These are phyloP conservation scores for Verticillium isaacii DNA, from an alignment of 2,329 filamentous ascomycete genomes.

Conservation along the genomic window DNA sequence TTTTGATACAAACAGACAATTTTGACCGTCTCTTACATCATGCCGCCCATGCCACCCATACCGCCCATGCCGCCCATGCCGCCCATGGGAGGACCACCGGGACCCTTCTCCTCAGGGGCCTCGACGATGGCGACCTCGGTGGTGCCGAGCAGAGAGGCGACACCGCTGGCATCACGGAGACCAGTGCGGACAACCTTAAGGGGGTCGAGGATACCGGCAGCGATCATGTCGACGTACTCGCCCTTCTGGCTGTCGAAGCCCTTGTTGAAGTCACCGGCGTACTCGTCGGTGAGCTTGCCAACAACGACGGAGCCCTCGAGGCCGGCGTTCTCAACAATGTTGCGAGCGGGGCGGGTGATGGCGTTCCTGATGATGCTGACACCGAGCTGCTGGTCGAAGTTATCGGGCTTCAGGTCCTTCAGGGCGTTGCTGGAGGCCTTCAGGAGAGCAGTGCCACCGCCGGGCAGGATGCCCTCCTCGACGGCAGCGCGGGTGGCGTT, in stretches of 20 bases:
- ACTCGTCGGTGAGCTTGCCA: slow-evolving; percentile 97
- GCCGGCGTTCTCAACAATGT: slow-evolving; percentile 96
- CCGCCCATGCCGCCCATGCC: slow-evolving; percentile 66
- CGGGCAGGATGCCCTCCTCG: slow-evolving; percentile 97
- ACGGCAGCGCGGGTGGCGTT: slow-evolving; percentile 98
- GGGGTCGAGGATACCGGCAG: slow-evolving; percentile 93
- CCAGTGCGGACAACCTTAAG: slow-evolving; percentile 99
- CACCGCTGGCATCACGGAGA: slow-evolving; percentile 89
- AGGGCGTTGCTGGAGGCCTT: slow-evolving; percentile 94
- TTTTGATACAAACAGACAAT: slow-evolving; percentile 19
- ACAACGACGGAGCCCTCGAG: slow-evolving; percentile 94
- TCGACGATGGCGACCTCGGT: slow-evolving; percentile 98
- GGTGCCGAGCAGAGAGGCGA: slow-evolving; percentile 93
- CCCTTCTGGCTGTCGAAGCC: slow-evolving; percentile 95
- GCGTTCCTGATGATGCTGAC: slow-evolving; percentile 96
- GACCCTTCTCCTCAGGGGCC: slow-evolving; percentile 86
- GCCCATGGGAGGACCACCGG: slow-evolving; percentile 54
- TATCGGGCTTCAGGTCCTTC: slow-evolving; percentile 74
- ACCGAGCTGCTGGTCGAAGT: slow-evolving; percentile 99
- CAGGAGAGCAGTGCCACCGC: slow-evolving; percentile 95
- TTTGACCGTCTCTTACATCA: slow-evolving; percentile 46
- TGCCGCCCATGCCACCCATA: slow-evolving; percentile 57
- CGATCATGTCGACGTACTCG: slow-evolving; percentile 99
- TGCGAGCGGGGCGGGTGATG: slow-evolving; percentile 91
- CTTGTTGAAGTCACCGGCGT: slow-evolving; percentile 89